Base-by-base conservation (phyloP, 441 rosid genomes). In the Populus hybrid region DNA sequence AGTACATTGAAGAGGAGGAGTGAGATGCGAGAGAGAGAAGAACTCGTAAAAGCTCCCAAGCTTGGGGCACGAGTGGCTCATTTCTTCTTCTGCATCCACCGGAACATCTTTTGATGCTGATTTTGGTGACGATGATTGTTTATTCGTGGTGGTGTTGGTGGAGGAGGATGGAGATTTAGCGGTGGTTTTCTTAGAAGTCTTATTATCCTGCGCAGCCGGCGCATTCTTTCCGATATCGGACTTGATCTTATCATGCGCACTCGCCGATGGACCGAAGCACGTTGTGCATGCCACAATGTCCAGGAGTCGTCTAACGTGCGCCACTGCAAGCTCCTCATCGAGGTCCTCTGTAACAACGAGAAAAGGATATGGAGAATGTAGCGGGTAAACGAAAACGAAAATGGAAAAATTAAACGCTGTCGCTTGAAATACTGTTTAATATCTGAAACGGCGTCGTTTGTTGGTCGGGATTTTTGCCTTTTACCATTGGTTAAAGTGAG, bases 201-300 rank as follows among this genome's bases (percentile, higher is more conserved):
- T 93, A 10, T 9, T 63, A 42, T 76, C 84, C 61, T 42, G 82
- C 79, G 77, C 63, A 75, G 7, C 70, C 38, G 74, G 78, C 74
- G 71, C 87, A 80, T 84, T 81, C 79, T 86, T 78, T 10, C 68
- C 85, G 59, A 67, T 79, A 53, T 70, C 89, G 72, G 45, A 78
- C 59, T 64, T 83, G 68, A 82, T 71, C 78, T 84, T 87, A 40
- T 86, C 89, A 76, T 85, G 85, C 74, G 69, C 45, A 23, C 72
- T 66, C 42, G 78, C 72, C 76, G 98, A 89, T 2, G 93, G 89
- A 20, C 97, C 97, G 83, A 90, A 88, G 78, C 90, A 76, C 66
- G 93, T 81, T 31, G 92, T 90, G 86, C 95, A 90, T n/a, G 92
- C 90, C 16, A 86, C 87, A 71, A 90, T 86, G 82, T 91, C 95